phyloP scores from a whole-genome alignment of 208 protist species.

The Acanthamoeba divionensis region DNA sequence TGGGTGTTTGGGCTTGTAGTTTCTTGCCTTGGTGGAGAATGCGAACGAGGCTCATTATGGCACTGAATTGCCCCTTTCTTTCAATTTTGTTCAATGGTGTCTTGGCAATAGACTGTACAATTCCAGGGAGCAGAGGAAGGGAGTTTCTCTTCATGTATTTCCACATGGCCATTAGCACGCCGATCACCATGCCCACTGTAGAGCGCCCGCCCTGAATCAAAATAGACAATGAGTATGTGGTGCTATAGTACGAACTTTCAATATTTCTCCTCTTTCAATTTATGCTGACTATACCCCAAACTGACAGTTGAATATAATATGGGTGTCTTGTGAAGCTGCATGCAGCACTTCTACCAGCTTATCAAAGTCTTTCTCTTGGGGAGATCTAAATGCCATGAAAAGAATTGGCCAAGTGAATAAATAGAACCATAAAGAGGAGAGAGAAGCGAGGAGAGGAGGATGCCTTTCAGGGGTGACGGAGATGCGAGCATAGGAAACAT shows the following conservation, averaged over 20 bases:
- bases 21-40: background rate
- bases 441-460: background rate
- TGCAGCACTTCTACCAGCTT: conserved; percentile 22
- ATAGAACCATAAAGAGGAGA: background rate
- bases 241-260: background rate
- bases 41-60: conserved; percentile 33
- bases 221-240: background rate
- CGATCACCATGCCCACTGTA: conserved; percentile 6
- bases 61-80: background rate
- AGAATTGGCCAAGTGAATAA: background rate
- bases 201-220: background rate
- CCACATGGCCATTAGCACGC: conserved; percentile 13
- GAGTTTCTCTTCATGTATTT: background rate
- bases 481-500: background rate
- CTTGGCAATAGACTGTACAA: background rate
- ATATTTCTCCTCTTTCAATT: background rate
- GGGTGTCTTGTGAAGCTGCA: background rate
- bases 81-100: background rate
- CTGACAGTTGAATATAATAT: conserved; percentile 59
- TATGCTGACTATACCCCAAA: background rate
- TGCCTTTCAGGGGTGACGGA: conserved; percentile 3
- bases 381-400: background rate
- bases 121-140: background rate
- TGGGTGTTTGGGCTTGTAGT: background rate
- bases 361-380: conserved; percentile 19